A percentile compares a stretch with the other conserved stretches of the same genome.
These are phyloP conservation scores for Groenewaldozyma sp. DNA, from an alignment of 1,139 yeast genomes.

Conservation along the genomic window DNA sequence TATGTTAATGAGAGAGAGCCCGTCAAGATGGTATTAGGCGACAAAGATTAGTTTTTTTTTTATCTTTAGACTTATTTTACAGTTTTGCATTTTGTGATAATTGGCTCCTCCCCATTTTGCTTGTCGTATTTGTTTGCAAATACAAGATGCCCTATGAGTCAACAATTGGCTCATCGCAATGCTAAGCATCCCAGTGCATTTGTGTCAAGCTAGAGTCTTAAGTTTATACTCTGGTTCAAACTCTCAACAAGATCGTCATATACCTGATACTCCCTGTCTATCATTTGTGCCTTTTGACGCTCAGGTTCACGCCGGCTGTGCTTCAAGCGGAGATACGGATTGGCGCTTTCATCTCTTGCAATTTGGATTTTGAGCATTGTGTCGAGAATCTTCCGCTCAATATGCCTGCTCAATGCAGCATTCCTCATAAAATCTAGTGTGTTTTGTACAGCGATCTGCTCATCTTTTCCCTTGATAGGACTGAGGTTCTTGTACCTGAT, in stretches of 20 bases:
- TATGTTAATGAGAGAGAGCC: conserved; percentile 86
- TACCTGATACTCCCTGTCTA: conserved; percentile 5
- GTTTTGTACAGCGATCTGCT: conserved; percentile 8
- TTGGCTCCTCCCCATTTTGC: background rate
- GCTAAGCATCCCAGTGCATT: no score
- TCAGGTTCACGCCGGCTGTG: conserved; percentile 2
- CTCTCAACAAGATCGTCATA: conserved; percentile 9
- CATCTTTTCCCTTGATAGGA: conserved; percentile 1
- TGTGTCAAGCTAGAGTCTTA: no score
- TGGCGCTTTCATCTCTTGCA: conserved; percentile 6
- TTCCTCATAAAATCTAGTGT: conserved; percentile 13
- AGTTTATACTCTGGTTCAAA: conserved; percentile 11
- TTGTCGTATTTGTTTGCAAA: no score
- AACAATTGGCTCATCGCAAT: no score
- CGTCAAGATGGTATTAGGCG: conserved; percentile 72
- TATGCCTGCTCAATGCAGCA: conserved; percentile 17
- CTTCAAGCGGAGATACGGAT: conserved; percentile 2
- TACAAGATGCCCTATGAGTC: no score
- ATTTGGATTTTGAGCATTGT: conserved; percentile 14
- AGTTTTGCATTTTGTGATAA: background rate
- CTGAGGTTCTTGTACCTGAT: conserved; percentile 7
- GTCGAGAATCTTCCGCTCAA: conserved; percentile 13
- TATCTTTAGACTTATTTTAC: background rate
- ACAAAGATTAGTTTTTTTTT: conserved; percentile 21
- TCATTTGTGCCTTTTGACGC: background rate